Percentiles rank a stretch among this genome's conserved stretches.
phyloP scores from a whole-genome alignment of 106 monocot genomes.

The Dendrobium chrysotoxum region DNA sequence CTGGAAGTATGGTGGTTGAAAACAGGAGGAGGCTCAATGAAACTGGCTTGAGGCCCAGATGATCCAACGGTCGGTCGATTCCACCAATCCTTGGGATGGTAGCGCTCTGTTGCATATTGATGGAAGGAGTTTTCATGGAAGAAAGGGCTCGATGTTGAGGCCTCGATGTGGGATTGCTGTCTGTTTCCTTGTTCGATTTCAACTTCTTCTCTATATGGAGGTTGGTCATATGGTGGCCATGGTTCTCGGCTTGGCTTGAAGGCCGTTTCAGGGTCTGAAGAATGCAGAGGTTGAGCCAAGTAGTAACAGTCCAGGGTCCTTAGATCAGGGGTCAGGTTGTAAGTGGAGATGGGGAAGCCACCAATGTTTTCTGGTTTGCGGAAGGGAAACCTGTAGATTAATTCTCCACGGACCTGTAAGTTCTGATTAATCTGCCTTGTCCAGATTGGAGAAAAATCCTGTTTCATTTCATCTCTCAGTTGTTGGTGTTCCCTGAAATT shows the following conservation, averaged over 20 bases:
- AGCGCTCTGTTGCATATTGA: conserved; percentile 7
- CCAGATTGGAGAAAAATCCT: conserved; percentile 11
- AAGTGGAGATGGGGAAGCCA: conserved; percentile 1
- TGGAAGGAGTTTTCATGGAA: conserved; percentile 16
- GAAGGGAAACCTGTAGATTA: conserved; percentile 20
- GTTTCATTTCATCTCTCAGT: conserved; percentile 14
- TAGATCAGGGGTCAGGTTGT: conserved; percentile 34
- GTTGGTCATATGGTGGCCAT: conserved; percentile 4
- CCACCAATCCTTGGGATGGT: conserved; percentile 46
- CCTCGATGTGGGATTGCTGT: conserved; percentile 33
- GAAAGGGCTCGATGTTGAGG: conserved; percentile 52
- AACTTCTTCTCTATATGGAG: conserved; percentile 10
- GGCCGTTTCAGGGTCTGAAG: not conserved
- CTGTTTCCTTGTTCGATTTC: conserved; percentile 27
- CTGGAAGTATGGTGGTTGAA: conserved; percentile 18
- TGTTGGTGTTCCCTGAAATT: conserved; percentile 64
- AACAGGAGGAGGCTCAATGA: conserved; percentile 46
- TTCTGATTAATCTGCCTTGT: conserved; percentile 5
- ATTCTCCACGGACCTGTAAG: conserved; percentile 19
- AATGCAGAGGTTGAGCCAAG: conserved; percentile 15
- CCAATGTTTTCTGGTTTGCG: conserved; percentile 10
- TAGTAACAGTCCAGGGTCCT: conserved; percentile 69
- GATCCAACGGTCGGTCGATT: conserved; percentile 9
- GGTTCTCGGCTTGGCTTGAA: not conserved
- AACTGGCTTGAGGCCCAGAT: conserved; percentile 27